Base-by-base conservation (phyloP, 2,329 filamentous ascomycete genomes). In the Aspergillus sp. region DNA sequence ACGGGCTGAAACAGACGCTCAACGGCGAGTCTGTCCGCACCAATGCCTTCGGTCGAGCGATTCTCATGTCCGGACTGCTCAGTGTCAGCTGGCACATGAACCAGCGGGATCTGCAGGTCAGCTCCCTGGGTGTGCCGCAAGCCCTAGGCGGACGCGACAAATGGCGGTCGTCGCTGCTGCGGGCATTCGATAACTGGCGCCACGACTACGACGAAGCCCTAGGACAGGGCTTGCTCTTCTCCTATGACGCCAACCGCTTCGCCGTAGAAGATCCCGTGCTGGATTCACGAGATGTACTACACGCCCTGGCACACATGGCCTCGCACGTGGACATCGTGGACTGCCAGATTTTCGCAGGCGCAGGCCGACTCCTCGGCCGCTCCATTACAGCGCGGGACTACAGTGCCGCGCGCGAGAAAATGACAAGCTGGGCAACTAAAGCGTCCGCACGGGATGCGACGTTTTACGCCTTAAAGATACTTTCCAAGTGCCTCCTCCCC, bases 1-100 rank as follows among this genome's bases (percentile, higher is more conserved):
- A 97, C 56, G 90, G 88, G 0, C 77, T 97, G 17, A 96, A 95
- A 71, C 82, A 85, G 54, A 96, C 90, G 0, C 75, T 98, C 15
- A 91, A 88, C 56, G 84, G 84, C n/a, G 82, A 91, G 53, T 83
- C 82, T 48, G 90, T 97, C 4, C 82, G 85, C 45, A 97, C 93
- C 3, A 96, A 96, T 65, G 85, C 89, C 0, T 98, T 97, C 63
- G 93, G 91, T 1, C 83, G 93, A 35, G 93, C 87, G 2, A 89
- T 95, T 41, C 76, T 98, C 45, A 97, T 97, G 90, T 86, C 91
- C 1, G 93, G 93, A 0, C 73, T 98, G 23, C 75, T 97, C 20
- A 96, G 89, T 56, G 89, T 97, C 25, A 93, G 87, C 62, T 97
- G 90, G 88, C 91, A 97, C 66, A 91, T 97, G 86, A 93, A 95